Evolutionary conservation across 108 stramenopile species (phyloP).

Genomic region (Mayamaea pseudoterrestris): DNA sequence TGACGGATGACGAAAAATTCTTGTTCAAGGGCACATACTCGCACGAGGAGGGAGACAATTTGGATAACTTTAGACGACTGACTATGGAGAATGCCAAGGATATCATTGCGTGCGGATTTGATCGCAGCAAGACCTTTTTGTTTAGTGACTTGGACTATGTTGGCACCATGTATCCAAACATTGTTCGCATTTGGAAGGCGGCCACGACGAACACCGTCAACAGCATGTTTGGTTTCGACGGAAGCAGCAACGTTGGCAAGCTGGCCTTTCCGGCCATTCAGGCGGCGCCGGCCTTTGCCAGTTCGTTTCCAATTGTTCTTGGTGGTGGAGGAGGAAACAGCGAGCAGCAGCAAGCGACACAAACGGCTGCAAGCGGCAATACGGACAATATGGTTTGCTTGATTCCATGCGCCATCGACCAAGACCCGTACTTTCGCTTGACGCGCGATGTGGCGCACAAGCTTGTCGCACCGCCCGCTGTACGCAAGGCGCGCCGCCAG

Average conservation of each 20-base stretch:
- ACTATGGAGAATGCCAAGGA: slow-evolving; percentile 97
- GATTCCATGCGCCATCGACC: slow-evolving; percentile 99
- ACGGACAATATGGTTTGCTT: slow-evolving; percentile 70
- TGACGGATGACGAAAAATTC: slow-evolving; percentile 99
- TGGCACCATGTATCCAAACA: slow-evolving; percentile 93
- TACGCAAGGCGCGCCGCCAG: slow-evolving; percentile 10
- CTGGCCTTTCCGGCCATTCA: slow-evolving; percentile 90
- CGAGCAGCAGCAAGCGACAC: slow-evolving; percentile 22
- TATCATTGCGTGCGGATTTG: slow-evolving; percentile 98
- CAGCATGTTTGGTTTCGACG: slow-evolving; percentile 95
- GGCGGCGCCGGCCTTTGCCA: slow-evolving; percentile 94
- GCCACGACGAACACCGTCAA: slow-evolving; percentile 90
- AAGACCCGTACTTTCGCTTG: slow-evolving; percentile 99
- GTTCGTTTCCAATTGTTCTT: slow-evolving; percentile 78
- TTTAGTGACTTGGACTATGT: slow-evolving; percentile 96
- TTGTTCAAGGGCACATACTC: slow-evolving; percentile 90
- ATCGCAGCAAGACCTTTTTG: slow-evolving; percentile 79
- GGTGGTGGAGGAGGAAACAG: no score
- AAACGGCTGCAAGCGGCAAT: no score
- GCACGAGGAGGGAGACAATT: slow-evolving; percentile 69
- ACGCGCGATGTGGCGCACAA: slow-evolving; percentile 97
- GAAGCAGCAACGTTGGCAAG: slow-evolving; percentile 86
- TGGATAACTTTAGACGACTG: slow-evolving; percentile 78
- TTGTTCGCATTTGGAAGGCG: slow-evolving; percentile 94
- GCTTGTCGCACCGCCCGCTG: slow-evolving; percentile 31